These are phyloP conservation scores for Aspergillus egyptiacus DNA, from an alignment of 495 filamentous ascomycete genomes.

Conservation along the genomic window DNA sequence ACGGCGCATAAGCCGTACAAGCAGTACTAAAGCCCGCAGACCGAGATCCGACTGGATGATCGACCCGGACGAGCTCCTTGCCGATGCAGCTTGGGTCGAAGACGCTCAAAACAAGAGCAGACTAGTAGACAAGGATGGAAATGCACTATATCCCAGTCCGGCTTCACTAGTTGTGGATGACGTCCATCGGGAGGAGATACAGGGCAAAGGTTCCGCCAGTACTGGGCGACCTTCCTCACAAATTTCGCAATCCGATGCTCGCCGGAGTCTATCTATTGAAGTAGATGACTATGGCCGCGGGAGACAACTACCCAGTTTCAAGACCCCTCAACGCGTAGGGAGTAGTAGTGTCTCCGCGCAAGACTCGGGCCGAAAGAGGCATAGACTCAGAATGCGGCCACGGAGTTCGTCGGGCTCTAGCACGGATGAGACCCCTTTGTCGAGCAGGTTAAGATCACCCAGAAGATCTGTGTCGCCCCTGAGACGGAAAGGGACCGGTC, in stretches of 20 bases:
- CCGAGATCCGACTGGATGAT: constrained; percentile 75
- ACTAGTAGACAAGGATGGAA: constrained; percentile 67
- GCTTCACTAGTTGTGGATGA: constrained; percentile 19
- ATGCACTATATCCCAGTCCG: constrained; percentile 56
- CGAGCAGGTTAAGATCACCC: neutral
- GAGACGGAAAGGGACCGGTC: constrained; percentile 3
- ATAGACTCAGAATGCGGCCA: constrained; percentile 24
- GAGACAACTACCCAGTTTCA: constrained; percentile 27
- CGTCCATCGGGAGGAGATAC: constrained; percentile 17
- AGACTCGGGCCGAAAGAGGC: constrained; percentile 19
- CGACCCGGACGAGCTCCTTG: constrained; percentile 71
- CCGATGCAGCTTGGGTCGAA: constrained; percentile 81
- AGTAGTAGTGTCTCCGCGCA: constrained; percentile 27
- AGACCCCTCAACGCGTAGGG: constrained; percentile 21
- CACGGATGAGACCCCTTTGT: constrained; percentile 13
- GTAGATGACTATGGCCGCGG: constrained; percentile 31
- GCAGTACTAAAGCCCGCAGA: constrained; percentile 49
- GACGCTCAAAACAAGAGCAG: constrained; percentile 66
- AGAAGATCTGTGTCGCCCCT: constrained; percentile 9
- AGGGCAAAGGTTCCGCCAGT: constrained; percentile 14
- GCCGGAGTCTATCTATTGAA: constrained; percentile 24
- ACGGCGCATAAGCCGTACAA: constrained; percentile 30
- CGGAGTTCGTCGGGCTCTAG: constrained; percentile 31
- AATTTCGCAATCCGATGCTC: constrained; percentile 29
- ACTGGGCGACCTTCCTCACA: constrained; percentile 21